phyloP scores from a whole-genome alignment of 2,329 filamentous ascomycete genomes.

The Alternaria longipes region DNA sequence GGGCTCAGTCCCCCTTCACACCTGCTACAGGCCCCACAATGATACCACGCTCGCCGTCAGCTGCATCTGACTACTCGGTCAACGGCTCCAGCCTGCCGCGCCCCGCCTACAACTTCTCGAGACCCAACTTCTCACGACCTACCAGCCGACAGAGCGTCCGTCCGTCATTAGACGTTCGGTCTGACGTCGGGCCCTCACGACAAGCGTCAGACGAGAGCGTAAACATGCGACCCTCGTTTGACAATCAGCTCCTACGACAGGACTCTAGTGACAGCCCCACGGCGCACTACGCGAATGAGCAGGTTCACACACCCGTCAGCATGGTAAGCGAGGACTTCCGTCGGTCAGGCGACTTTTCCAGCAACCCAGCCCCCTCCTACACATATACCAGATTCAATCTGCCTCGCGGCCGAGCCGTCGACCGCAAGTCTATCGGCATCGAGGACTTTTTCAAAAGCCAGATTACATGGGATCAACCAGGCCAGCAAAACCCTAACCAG shows the following conservation, averaged over 20 bases:
- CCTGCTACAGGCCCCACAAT: slow-evolving; percentile 65
- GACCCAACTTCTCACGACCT: slow-evolving; percentile 87
- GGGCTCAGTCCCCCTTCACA: slow-evolving; percentile 70
- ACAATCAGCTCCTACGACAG: slow-evolving; percentile 51
- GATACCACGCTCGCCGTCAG: slow-evolving; percentile 79
- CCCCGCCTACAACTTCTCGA: slow-evolving; percentile 82
- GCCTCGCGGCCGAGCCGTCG: slow-evolving; percentile 81
- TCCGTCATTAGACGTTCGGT: slow-evolving; percentile 54
- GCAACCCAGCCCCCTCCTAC: slow-evolving; percentile 73
- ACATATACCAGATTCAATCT: slow-evolving; percentile 86
- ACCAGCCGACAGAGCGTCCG: slow-evolving; percentile 74
- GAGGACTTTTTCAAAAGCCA: slow-evolving; percentile 56
- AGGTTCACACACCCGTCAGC: slow-evolving; percentile 74
- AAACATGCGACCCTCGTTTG: slow-evolving; percentile 51
- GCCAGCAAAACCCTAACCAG: slow-evolving; percentile 44
- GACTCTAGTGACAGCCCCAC: slow-evolving; percentile 58
- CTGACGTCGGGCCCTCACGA: slow-evolving; percentile 48
- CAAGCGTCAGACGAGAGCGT: slow-evolving; percentile 50
- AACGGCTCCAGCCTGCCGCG: slow-evolving; percentile 67
- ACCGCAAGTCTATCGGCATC: slow-evolving; percentile 62
- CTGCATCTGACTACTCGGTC: slow-evolving; percentile 81
- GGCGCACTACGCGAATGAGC: slow-evolving; percentile 71
- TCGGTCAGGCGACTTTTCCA: slow-evolving; percentile 62
- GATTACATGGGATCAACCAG: slow-evolving; percentile 68
- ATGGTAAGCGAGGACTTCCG: slow-evolving; percentile 75